Evolutionary conservation across 2,329 filamentous ascomycete genomes (phyloP).

Genomic region (Apiospora aurea): DNA sequence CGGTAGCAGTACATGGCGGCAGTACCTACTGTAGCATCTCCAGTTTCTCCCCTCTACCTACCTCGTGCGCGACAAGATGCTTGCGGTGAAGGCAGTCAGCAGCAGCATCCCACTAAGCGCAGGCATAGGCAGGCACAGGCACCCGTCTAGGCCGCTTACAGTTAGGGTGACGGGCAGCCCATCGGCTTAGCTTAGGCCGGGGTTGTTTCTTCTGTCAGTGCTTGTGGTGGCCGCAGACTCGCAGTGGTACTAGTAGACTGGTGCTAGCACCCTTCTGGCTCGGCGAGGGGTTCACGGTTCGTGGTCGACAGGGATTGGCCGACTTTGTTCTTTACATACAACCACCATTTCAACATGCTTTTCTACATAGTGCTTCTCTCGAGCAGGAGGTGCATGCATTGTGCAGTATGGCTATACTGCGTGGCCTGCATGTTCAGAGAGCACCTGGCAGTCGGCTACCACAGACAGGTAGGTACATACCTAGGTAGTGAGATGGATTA

Average conservation of each 20-base stretch:
- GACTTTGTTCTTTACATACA: neutral
- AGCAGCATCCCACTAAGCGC: neutral
- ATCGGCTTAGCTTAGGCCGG: slow-evolving; percentile 22
- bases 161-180: slow-evolving; percentile 16
- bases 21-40: slow-evolving; percentile 11
- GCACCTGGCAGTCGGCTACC: neutral
- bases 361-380: neutral
- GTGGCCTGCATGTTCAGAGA: neutral
- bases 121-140: slow-evolving; percentile 22
- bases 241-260: too few species aligned
- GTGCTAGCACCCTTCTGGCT: slow-evolving; percentile 7
- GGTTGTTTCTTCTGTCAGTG: neutral
- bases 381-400: too few species aligned
- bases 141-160: slow-evolving; percentile 1
- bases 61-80: slow-evolving; percentile 19
- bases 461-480: neutral
- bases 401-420: neutral
- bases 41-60: slow-evolving; percentile 3
- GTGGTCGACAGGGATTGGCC: slow-evolving; percentile 5
- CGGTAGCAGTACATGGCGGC: slow-evolving; percentile 13
- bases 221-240: neutral
- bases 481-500: neutral
- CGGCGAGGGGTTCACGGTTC: slow-evolving; percentile 15
- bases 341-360: neutral
- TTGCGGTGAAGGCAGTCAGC: slow-evolving; percentile 27